Conservation (phyloP, 192 early-diverging fungal genomes). For the Cetraspora pellucida region DNA sequence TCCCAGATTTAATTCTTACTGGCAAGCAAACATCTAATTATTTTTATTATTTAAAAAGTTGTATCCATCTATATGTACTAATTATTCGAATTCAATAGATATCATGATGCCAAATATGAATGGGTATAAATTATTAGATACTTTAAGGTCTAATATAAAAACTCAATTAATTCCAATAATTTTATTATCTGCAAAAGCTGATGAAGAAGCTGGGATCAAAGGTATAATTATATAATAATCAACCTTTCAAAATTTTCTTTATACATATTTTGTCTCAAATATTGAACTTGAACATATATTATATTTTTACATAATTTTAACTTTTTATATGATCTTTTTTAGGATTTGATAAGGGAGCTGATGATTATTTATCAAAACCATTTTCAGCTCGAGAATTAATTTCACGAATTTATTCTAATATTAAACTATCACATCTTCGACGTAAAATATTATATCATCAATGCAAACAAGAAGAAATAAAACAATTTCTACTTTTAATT, state of each 20-base stretch:
- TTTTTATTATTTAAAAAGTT: background rate
- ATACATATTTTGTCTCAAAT: too few species aligned
- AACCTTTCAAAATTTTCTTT: too few species aligned
- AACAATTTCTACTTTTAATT: slow-evolving; percentile 45
- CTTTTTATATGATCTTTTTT: background rate
- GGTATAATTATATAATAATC: too few species aligned
- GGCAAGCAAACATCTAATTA: slow-evolving; percentile 28
- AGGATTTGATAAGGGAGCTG: slow-evolving; percentile 56
- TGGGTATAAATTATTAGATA: slow-evolving; percentile 53
- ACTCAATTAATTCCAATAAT: slow-evolving; percentile 58
- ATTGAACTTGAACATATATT: too few species aligned
- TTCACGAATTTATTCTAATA: slow-evolving; percentile 54
- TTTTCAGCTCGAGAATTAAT: slow-evolving; percentile 56
- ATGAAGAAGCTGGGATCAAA: slow-evolving; percentile 38
- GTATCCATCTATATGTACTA: slow-evolving; percentile 27
- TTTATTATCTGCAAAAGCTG: slow-evolving; percentile 56
- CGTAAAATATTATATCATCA: slow-evolving; percentile 45
- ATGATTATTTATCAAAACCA: slow-evolving; percentile 60
- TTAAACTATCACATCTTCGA: slow-evolving; percentile 51
- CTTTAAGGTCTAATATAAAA: slow-evolving; percentile 40
- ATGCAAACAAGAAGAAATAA: slow-evolving; percentile 41
- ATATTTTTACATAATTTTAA: too few species aligned
- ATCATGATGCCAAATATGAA: slow-evolving; percentile 67
- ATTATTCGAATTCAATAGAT: slow-evolving; percentile 32
- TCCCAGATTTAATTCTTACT: slow-evolving; percentile 40